These are phyloP conservation scores for Elsinoe ampelina DNA, from an alignment of 2,329 filamentous ascomycete genomes.

Conservation along the genomic window DNA sequence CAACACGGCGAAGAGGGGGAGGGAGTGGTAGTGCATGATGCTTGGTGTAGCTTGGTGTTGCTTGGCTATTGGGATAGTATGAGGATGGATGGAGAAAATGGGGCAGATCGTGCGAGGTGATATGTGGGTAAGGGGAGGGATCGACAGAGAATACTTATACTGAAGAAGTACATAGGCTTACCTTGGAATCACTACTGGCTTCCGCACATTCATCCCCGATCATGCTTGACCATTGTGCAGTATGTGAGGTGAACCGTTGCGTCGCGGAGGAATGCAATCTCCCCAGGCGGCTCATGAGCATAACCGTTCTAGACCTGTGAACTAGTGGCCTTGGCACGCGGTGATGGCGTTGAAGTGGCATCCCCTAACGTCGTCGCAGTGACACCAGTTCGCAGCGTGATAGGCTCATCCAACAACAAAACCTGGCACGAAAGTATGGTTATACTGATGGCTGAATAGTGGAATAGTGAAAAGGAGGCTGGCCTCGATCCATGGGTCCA, in stretches of 20 bases:
- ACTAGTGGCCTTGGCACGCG: conserved; percentile 1
- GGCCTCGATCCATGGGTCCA: no score
- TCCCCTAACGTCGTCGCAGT: neutral
- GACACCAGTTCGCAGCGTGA: neutral
- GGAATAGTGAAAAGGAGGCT: no score
- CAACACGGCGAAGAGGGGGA: neutral
- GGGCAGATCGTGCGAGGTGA: neutral
- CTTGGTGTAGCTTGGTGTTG: neutral
- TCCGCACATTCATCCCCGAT: neutral
- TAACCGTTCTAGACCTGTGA: conserved; percentile 3
- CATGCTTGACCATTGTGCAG: neutral
- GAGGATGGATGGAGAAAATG: neutral
- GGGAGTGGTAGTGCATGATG: neutral
- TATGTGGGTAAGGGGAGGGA: neutral
- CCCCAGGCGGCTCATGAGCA: neutral
- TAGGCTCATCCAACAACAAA: neutral
- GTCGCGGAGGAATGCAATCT: conserved; percentile 3
- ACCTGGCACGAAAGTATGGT: no score
- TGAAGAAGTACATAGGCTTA: no score
- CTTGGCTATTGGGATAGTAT: neutral
- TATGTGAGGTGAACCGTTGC: neutral
- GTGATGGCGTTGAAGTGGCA: conserved; percentile 1
- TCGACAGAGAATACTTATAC: conserved; percentile 1
- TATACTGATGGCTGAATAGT: no score
- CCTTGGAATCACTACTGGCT: neutral